Evolutionary conservation across 371 early-diverging fungal genomes (phyloP), one percentile per base, ranked within the genome.

Genomic region (Mucor ambiguus): DNA sequence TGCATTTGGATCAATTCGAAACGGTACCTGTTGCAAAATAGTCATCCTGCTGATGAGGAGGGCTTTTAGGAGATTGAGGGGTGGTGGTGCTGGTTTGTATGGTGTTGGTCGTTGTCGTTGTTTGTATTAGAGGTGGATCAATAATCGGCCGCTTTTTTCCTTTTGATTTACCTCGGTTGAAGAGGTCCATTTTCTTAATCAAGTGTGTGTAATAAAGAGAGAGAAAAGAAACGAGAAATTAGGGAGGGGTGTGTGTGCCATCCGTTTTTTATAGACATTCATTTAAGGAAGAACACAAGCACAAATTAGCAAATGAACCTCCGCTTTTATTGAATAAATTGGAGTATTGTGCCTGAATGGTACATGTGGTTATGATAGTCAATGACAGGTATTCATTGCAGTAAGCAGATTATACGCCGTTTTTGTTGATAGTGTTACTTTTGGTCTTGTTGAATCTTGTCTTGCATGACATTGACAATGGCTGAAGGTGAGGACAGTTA

Each of bases 381-480:
- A 41, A 22, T 60, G 26, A 43, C 28, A 60, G 26, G 22, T 24
- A 4, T 5, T 41, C 18, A 41, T 18, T 41, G 41, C 41, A 11
- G 14, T 14, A 14, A 3, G 37, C 14, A 14, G 37, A 33, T 33
- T 33, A 10, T 10, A 33, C 10, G 35, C 9, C 35, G 6, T 7
- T 33, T 55, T 30, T 52, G 24, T 49, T 48, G 26, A 52, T 35
- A 24, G 33, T 0, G 32, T 38, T 62, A 38, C 56, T 74, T 73
- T 66, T 81, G 77, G 67, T 74, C 69, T 61, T 82, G 76, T 66
- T 82, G 82, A 18, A 80, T 67, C 56, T 75, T 83, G 22, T 83
- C 83, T 70, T 83, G 83, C 83, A 83, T 83, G n/a, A 83, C 81
- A 60, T 69, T 80, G 10, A 83, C 72, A 65, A 83, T 76, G 52